Base-by-base conservation (phyloP, 208 protist genomes). In the Crithidia acanthocephali region DNA sequence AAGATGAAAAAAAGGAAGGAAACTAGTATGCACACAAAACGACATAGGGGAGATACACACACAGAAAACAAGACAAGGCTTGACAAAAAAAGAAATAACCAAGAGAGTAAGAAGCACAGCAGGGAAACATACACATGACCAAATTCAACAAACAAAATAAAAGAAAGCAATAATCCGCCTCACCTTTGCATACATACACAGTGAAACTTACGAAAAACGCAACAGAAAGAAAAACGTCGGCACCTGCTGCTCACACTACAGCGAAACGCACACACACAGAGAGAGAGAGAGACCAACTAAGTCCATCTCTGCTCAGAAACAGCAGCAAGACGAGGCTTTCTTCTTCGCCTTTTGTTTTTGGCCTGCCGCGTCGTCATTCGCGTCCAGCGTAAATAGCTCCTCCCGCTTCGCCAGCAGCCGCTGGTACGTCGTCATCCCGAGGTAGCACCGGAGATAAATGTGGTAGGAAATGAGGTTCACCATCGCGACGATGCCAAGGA, bases 401-500 rank as follows among this genome's bases (percentile, higher is more conserved):
- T 85, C 67, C 23, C 91, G 81, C 72, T 81, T 80, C 22, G 61
- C 44, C 23, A 89, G 64, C 42, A 96, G 90, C 60, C 87, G 84
- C 25, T 92, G 68, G 67, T 91, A 94, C 15, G 91, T 96, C 35
- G 85, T 89, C 67, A 86, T 61, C 42, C 80, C 77, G 9, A 63
- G 30, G 30, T 74, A 67, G 35, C 66, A 83, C 8, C 40, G 25
- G 69, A 96, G 57, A 70, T 86, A 85, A 10, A 86, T 77, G 78
- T 96, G 91, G 60, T 93, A 96, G 15, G 55, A 37, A 16, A 94
- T 45, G 23, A 96, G 72, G 52, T 94, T 86, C n/a, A 80, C 27
- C 42, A 94, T 80, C 28, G 88, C 85, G 0, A 63, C 72, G 9
- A 84, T 55, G 18, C 68, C 81, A 7, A 84, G 13, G 25, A 76